These are phyloP conservation scores for Coniochaeta sp. DNA, from an alignment of 2,329 filamentous ascomycete genomes.

Conservation along the genomic window DNA sequence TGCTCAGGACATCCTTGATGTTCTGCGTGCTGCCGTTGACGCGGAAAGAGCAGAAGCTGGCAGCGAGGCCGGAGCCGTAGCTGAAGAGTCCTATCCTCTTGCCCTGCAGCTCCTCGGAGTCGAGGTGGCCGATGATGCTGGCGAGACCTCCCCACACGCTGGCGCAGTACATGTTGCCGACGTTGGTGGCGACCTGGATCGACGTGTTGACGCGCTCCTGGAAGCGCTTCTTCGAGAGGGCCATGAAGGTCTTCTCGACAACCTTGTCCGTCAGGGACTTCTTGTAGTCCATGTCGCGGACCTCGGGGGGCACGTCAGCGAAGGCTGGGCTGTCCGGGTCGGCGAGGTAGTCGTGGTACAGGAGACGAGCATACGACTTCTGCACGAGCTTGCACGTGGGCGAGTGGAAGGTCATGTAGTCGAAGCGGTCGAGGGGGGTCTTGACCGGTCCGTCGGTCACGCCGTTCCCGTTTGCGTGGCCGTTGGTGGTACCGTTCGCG, in stretches of 20 bases:
- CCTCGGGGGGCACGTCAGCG: slow-evolving; percentile 66
- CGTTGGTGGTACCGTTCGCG: slow-evolving; percentile 41
- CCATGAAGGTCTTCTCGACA: slow-evolving; percentile 84
- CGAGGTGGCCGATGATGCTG: slow-evolving; percentile 58
- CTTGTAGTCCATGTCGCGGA: slow-evolving; percentile 72
- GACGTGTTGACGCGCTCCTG: slow-evolving; percentile 67
- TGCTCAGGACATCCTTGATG: slow-evolving; percentile 61
- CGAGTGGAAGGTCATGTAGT: slow-evolving; percentile 76
- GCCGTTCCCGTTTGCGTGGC: slow-evolving; percentile 32
- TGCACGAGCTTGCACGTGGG: slow-evolving; percentile 82
- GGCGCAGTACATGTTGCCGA: slow-evolving; percentile 61
- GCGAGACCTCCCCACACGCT: slow-evolving; percentile 73
- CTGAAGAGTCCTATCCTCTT: slow-evolving; percentile 73
- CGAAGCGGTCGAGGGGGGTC: slow-evolving; percentile 70
- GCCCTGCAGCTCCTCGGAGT: slow-evolving; percentile 55
- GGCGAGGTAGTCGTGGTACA: slow-evolving; percentile 79
- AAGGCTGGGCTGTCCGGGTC: slow-evolving; percentile 62
- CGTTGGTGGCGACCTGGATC: slow-evolving; percentile 71
- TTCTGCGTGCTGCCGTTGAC: slow-evolving; percentile 62
- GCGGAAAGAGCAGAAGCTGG: slow-evolving; percentile 68
- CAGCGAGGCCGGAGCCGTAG: slow-evolving; percentile 69
- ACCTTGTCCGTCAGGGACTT: slow-evolving; percentile 74
- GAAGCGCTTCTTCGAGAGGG: slow-evolving; percentile 76
- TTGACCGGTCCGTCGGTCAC: slow-evolving; percentile 34
- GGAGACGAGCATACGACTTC: slow-evolving; percentile 75